Evolutionary conservation across 441 rosid genomes (phyloP), one percentile per base, ranked within the genome.

Genomic region (Gossypium davidsonii): DNA sequence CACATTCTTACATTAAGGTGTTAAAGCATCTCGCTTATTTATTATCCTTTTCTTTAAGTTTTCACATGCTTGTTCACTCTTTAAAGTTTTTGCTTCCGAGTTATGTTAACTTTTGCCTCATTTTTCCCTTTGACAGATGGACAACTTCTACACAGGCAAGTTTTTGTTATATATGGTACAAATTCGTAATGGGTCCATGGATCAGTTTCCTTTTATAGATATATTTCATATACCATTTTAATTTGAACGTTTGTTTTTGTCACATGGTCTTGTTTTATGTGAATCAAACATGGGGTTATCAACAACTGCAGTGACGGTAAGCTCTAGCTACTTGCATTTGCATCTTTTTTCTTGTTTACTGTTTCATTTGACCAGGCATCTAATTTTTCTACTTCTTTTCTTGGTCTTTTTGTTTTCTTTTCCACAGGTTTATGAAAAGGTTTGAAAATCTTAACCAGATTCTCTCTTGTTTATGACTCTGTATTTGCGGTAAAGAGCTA

Each of bases 1-100:
- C 99, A 4, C 97, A 96, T 85, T 95, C 98, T 76, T 95, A 95
- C 84, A 95, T 95, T 79, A 95, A 95, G 99, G 99, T 95, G 55
- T 78, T 84, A 44, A 62, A 26, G 37, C 66, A 23, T 71, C 23
- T 48, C 26, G 66, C 31, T 68, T 76, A 6, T 71, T 18, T 72
- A 23, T 46, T 53, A 4, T 28, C 63, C n/a, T 37, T 62, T 48
- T 37, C 15, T 51, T 25, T 15, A 55, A 26, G 74, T 51, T 65
- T 12, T 53, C 59, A 11, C 57, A 31, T 17, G 46, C 51, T 23
- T 25, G 57, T 42, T 65, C 72, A 58, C 25, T 52, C 71, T 15
- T 6, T 55, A 69, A 23, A 55, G 18, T 44, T 23, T 66, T 57
- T 74, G 20, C 49, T 15, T 48, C 7, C 71, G 7, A 63, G 18